Base-by-base conservation (phyloP, 208 protist genomes). In the Acanthamoeba healyi region DNA sequence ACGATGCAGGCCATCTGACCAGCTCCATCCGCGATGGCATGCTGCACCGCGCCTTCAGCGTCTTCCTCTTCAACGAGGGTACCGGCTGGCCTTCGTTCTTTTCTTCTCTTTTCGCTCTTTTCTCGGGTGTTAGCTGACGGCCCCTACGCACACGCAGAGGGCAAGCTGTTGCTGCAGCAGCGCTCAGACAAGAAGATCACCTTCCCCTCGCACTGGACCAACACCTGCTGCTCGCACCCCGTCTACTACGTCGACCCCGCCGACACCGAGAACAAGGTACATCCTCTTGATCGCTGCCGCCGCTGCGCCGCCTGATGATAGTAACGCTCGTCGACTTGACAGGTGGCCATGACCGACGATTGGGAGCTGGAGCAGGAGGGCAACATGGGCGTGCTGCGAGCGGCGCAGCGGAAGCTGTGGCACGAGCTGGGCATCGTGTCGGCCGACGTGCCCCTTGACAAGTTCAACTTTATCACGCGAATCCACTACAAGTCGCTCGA, bases 201-300 rank as follows among this genome's bases (percentile, higher is more conserved):
- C 12, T 98, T 98, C 79, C 97, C 98, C 17, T 72, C 82, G 38
- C 70, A 94, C 29, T 98, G 97, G 97, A 98, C 98, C 24, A 98
- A 98, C 94, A 98, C 98, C 15, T 98, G 97, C 91, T 98, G 98
- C 93, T 97, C 94, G 24, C 98, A 98, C 91, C 97, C 97, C 34
- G 94, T 98, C 7, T 95, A 96, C 94, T 32, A 70, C 0, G 38
- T 70, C 32, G 95, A 96, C 44, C 74, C 89, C 9, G 29, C 82
- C 26, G 95, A 96, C 70, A 61, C 92, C 19, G 86, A 97, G 87
- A 51, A 42, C 10, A 12, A 93, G 38, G 87, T 67, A 32, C 4
- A 44, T 24, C 46, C 40, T 29, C 17, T n/a, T 92, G 22, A 6
- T n/a, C n/a, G n/a, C n/a, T n/a, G n/a, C n/a, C n/a, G n/a, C n/a